These are phyloP conservation scores for Pyricularia grisea DNA, from an alignment of 2,329 filamentous ascomycete genomes.

Conservation along the genomic window DNA sequence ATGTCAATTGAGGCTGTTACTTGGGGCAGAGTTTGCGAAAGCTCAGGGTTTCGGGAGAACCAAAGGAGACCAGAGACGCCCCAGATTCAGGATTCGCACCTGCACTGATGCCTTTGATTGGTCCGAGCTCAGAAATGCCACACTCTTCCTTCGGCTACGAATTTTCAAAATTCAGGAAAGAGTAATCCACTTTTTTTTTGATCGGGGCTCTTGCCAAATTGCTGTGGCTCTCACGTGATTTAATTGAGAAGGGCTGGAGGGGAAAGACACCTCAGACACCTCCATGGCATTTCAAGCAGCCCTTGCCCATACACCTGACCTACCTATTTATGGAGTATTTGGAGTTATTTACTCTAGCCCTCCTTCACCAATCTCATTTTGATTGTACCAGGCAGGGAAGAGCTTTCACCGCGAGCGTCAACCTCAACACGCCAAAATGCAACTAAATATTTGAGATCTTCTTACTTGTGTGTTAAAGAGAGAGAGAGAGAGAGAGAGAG, in stretches of 20 bases:
- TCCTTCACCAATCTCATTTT: neutral
- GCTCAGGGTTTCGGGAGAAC: neutral
- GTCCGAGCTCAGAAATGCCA: neutral
- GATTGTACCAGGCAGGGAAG: neutral
- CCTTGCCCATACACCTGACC: neutral
- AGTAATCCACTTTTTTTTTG: neutral
- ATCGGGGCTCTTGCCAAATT: neutral
- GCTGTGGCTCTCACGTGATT: neutral
- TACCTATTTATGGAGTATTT: neutral
- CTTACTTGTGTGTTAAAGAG: neutral
- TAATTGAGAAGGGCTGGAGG: neutral
- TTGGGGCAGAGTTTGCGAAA: constrained; percentile 1
- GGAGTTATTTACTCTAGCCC: neutral
- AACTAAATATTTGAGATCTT: neutral
- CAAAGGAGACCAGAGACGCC: neutral
- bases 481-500: too few species aligned
- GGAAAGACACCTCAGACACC: neutral
- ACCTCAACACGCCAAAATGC: neutral
- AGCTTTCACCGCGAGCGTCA: neutral
- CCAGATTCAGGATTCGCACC: neutral
- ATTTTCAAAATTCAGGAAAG: constrained; percentile 2
- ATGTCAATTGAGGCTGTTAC: constrained; percentile 3
- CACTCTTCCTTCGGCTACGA: neutral
- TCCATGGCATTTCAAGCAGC: neutral
- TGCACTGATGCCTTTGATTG: neutral